Evolutionary conservation across 2,329 filamentous ascomycete genomes (phyloP).

Genomic region (Paramyrothecium sp.): DNA sequence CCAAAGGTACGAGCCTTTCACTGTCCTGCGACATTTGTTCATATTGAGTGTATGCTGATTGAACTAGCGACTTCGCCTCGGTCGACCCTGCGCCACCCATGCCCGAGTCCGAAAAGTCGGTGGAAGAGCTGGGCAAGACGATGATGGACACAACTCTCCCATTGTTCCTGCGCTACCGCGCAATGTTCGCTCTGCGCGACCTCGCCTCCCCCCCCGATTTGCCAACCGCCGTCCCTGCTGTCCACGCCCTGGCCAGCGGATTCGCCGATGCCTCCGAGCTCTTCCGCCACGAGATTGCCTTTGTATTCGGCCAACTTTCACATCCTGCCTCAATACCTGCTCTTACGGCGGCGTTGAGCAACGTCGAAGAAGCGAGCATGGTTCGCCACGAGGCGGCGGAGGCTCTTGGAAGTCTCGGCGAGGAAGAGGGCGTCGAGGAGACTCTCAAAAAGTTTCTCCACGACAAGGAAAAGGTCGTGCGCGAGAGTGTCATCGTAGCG

Average conservation of each 20-base stretch:
- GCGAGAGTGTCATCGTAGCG: conserved; percentile 92
- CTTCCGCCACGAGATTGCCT: conserved; percentile 96
- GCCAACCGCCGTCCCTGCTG: conserved; percentile 83
- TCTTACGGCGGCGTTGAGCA: conserved; percentile 73
- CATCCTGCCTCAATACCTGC: conserved; percentile 97
- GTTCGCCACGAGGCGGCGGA: conserved; percentile 97
- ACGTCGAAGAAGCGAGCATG: conserved; percentile 87
- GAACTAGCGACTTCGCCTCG: conserved; percentile 81
- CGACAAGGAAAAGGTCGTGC: conserved; percentile 89
- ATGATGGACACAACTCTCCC: conserved; percentile 77
- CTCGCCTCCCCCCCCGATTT: conserved; percentile 90
- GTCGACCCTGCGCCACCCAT: conserved; percentile 93
- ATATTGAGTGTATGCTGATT: conserved; percentile 20
- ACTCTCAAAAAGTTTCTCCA: conserved; percentile 79
- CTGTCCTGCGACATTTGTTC: conserved; percentile 8
- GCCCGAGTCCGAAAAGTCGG: conserved; percentile 66
- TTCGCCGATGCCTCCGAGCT: conserved; percentile 84
- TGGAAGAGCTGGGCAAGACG: conserved; percentile 71
- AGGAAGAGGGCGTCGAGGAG: conserved; percentile 90
- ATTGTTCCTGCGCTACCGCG: conserved; percentile 90
- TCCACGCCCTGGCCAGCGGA: conserved; percentile 81
- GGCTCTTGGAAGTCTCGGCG: conserved; percentile 88
- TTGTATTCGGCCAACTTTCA: conserved; percentile 94
- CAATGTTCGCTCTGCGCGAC: conserved; percentile 97
- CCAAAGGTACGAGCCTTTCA: conserved; percentile 62